phyloP scores from a whole-genome alignment of 768 basidiomycete species.

The Dentipellis fragilis region DNA sequence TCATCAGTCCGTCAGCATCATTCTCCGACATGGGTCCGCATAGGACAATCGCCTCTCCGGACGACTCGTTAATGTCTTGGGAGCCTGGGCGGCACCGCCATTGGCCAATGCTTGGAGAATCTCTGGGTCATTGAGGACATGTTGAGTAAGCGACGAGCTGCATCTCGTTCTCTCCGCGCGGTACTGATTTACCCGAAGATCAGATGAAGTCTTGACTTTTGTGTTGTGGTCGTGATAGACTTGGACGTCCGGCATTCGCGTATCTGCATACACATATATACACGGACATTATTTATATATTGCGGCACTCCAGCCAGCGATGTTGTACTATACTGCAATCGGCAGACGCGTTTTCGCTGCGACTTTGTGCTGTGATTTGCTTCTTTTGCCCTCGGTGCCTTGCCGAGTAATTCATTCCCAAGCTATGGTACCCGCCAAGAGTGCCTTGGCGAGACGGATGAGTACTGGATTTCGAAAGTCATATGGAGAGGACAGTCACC shows the following conservation, averaged over 20 bases:
- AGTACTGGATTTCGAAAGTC: too few species aligned
- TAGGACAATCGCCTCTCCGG: conserved; percentile 24
- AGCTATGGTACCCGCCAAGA: too few species aligned
- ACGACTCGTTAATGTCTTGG: conserved; percentile 58
- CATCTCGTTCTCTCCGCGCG: neutral
- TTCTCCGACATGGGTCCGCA: too few species aligned
- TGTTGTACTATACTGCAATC: too few species aligned
- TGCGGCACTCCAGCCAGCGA: neutral
- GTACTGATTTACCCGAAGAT: neutral
- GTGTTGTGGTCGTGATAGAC: neutral
- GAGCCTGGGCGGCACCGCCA: conserved; percentile 31
- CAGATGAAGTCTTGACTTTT: neutral
- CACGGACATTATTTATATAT: neutral
- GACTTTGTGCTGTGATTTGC: neutral
- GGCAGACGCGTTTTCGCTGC: too few species aligned
- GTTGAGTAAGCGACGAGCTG: neutral
- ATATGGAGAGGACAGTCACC: too few species aligned
- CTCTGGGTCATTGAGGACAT: too few species aligned
- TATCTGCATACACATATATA: neutral
- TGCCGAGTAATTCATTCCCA: neutral
- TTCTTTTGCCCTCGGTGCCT: neutral
- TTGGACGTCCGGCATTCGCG: neutral
- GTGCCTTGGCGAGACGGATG: too few species aligned
- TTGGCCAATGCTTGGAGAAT: neutral
- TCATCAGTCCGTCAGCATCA: neutral